Conservation (phyloP, 768 basidiomycete genomes). For the Porphyrellus cyaneotinctus region DNA sequence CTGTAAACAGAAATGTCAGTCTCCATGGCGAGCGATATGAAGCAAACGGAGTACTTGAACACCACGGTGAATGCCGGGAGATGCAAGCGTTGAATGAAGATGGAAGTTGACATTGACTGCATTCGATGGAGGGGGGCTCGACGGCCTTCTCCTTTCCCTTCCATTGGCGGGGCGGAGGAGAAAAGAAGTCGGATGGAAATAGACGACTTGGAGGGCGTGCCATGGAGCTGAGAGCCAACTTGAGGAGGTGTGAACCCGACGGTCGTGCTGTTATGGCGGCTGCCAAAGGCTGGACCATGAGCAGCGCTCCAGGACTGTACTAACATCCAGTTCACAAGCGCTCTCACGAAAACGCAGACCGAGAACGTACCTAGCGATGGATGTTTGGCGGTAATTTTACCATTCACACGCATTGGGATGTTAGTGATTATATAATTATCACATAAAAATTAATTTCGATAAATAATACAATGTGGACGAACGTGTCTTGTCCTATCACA, state of each 20-base stretch:
- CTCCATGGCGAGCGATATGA: neutral
- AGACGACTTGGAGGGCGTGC: conserved; percentile 28
- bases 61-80: conserved; percentile 45
- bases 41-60: conserved; percentile 37
- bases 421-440: conserved; percentile 18
- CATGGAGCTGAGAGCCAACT: conserved; percentile 29
- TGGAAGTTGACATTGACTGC: conserved; percentile 23
- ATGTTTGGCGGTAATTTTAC: conserved; percentile 5
- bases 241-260: conserved; percentile 25
- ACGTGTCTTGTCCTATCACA: neutral
- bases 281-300: conserved; percentile 64
- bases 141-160: conserved; percentile 53
- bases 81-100: conserved; percentile 32
- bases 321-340: neutral
- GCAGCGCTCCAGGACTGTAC: conserved; percentile 23
- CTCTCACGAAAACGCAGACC: neutral
- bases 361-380: conserved; percentile 12
- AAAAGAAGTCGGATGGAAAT: conserved; percentile 50
- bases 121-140: conserved; percentile 26
- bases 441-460: neutral
- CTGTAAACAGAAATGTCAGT: conserved; percentile 18
- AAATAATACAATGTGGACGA: neutral
- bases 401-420: neutral
- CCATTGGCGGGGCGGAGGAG: conserved; percentile 45
- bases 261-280: conserved; percentile 44